Percentiles rank a stretch among this genome's conserved stretches.
These are phyloP conservation scores for Pseudoneurospora amorphoporcata DNA, from an alignment of 495 filamentous ascomycete species.

Conservation along the genomic window DNA sequence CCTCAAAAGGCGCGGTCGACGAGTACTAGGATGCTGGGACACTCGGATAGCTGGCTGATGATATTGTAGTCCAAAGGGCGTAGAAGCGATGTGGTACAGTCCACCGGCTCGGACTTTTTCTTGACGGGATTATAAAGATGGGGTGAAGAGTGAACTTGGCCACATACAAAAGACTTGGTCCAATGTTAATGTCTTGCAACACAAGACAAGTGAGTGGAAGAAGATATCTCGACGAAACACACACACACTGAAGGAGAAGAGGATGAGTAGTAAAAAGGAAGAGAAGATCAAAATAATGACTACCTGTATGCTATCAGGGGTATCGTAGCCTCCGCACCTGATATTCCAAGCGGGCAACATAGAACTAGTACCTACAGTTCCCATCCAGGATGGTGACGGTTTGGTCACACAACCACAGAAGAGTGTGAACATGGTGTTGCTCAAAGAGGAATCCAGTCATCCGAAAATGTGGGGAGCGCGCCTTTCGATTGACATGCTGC, in stretches of 20 bases:
- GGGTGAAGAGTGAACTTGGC: background rate
- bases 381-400: background rate
- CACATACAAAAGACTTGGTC: background rate
- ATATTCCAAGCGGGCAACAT: background rate
- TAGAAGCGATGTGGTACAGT: background rate
- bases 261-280: background rate
- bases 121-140: background rate
- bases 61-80: background rate
- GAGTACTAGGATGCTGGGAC: background rate
- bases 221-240: background rate
- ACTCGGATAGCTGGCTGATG: background rate
- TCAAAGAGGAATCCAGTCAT: background rate
- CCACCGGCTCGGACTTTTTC: background rate
- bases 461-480: slow-evolving; percentile 13
- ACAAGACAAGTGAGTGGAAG: background rate
- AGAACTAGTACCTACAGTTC: background rate
- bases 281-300: background rate
- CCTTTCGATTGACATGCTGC: slow-evolving; percentile 28
- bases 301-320: background rate
- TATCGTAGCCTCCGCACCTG: background rate
- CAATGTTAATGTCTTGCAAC: background rate
- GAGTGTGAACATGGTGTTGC: background rate
- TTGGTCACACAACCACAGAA: background rate
- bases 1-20: slow-evolving; percentile 8
- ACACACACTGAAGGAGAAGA: background rate